Evolutionary conservation across 805 yeast species (phyloP).

Genomic region (Wickerhamiella azymoides): DNA sequence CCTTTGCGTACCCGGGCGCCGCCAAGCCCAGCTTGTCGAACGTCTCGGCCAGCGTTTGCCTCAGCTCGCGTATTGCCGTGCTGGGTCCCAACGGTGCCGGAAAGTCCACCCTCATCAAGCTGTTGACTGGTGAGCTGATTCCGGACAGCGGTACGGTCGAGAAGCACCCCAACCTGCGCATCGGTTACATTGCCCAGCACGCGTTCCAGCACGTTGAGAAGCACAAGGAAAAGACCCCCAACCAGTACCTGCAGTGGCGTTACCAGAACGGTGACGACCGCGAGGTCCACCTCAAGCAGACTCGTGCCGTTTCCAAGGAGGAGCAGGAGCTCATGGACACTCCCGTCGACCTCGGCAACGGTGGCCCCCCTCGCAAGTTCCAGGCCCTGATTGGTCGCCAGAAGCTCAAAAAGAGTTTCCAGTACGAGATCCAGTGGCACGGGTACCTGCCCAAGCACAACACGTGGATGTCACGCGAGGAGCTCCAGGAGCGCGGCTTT

Average conservation of each 20-base stretch:
- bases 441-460: constrained; percentile 84
- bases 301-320: constrained; percentile 69
- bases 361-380: constrained; percentile 72
- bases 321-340: constrained; percentile 67
- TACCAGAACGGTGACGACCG: constrained; percentile 96
- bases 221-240: constrained; percentile 95
- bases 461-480: constrained; percentile 83
- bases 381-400: constrained; percentile 97
- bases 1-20: constrained; percentile 84
- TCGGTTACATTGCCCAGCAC: constrained; percentile 97
- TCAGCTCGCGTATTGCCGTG: constrained; percentile 94
- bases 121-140: constrained; percentile 80
- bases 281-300: constrained; percentile 85
- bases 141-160: constrained; percentile 85
- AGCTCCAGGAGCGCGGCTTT: constrained; percentile 69
- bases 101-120: constrained; percentile 86
- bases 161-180: constrained; percentile 95
- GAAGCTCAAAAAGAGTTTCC: constrained; percentile 90
- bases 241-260: constrained; percentile 97
- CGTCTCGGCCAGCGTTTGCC: constrained; percentile 80
- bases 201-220: constrained; percentile 94
- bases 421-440: constrained; percentile 92
- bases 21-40: constrained; percentile 62
- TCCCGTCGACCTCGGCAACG: constrained; percentile 70
- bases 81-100: constrained; percentile 99